Percentiles rank a stretch among this genome's conserved stretches.
Conservation (phyloP, 106 monocot species). For the Dioscorea dumetorum region DNA sequence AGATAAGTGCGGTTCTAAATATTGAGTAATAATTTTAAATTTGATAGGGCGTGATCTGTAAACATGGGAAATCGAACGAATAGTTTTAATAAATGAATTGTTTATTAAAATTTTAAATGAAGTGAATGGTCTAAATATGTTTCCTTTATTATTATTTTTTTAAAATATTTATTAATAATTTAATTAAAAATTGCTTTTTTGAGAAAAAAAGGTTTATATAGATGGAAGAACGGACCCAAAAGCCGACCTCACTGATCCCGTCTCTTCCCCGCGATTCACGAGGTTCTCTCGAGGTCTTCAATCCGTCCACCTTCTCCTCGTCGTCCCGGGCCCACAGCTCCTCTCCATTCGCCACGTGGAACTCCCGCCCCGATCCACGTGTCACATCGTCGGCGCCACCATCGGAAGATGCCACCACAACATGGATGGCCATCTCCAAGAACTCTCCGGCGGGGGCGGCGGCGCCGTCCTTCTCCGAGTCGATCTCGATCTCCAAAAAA, state of each 20-base stretch:
- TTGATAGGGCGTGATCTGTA: no score
- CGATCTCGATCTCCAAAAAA: neutral
- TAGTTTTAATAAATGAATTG: no score
- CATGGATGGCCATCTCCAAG: slow-evolving; percentile 55
- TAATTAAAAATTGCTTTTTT: no score
- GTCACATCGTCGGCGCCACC: neutral
- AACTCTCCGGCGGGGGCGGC: neutral
- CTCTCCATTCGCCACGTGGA: slow-evolving; percentile 30
- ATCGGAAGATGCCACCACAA: slow-evolving; percentile 20
- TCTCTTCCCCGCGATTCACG: slow-evolving; percentile 69
- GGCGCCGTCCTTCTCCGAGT: neutral
- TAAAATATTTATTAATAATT: no score
- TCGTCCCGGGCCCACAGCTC: slow-evolving; percentile 5
- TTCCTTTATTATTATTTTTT: no score
- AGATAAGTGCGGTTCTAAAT: no score
- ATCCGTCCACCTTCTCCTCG: slow-evolving; percentile 46
- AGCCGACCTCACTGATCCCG: slow-evolving; percentile 12
- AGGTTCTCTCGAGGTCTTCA: slow-evolving; percentile 90
- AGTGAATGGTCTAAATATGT: no score
- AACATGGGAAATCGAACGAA: no score
- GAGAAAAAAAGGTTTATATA: neutral
- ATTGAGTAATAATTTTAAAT: no score
- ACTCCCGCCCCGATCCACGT: neutral
- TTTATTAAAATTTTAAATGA: no score
- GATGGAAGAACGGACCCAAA: slow-evolving; percentile 2